Evolutionary conservation across 2,329 filamentous ascomycete genomes (phyloP), one percentile per base, ranked within the genome.

Genomic region (Diaporthe vexans): DNA sequence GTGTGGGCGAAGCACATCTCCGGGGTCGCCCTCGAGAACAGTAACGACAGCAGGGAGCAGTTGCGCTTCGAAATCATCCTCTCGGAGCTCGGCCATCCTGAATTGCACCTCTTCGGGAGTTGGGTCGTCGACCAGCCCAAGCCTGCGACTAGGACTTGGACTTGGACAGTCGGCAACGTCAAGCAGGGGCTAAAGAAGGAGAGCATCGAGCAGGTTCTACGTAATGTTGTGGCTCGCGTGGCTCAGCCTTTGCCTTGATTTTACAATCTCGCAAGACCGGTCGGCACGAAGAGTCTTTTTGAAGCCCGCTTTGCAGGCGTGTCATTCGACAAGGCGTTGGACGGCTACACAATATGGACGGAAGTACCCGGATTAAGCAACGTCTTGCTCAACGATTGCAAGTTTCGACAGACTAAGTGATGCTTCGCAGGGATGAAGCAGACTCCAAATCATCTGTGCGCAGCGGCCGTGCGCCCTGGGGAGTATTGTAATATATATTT

Each of bases 1-100:
- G 73, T 76, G 33, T 84, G 83, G 81, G 75, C 78, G 33, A 80
- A 80, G 46, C 79, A 78, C 72, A 74, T 82, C 37, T 78, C 81
- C 67, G 83, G 81, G 65, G 82, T 81, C 51, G 71, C 71, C 7
- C 43, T 76, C 4, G 59, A 68, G 17, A 74, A 75, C 19, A 63
- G 58, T 24, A 73, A 72, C n/a, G 63, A 73, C 19, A 61, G 54
- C 21, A 73, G 29, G 21, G 73, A 73, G 40, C 56, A 58, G 51
- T 33, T 73, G 51, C 61, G 54, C 19, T 57, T 75, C n/a, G 73
- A 75, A 4, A 21, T 76, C 61, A 59, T 65, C 4, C 79, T 52
- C 51, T 63, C 70, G 8, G 48, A 63, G 33, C 46, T 61, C 9
- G 57, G 57, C 19, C 73, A 76, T 15, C 71, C 71, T 19, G 75